Conservation (phyloP, 1,284 basidiomycete species). For the Tausonia pullulans region DNA sequence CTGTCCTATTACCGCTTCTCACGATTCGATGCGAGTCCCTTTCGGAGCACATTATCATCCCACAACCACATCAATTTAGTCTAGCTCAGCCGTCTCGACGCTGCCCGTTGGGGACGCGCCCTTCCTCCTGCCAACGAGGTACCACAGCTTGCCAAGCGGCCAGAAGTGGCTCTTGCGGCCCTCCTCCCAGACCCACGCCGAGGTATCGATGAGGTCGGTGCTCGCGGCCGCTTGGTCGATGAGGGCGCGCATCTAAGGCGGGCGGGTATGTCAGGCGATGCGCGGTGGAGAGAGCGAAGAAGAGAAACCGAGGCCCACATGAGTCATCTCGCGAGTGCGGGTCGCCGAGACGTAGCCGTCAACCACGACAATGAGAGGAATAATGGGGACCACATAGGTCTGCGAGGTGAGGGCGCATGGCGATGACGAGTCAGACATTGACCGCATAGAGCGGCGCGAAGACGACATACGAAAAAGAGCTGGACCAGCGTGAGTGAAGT, state of each 20-base stretch:
- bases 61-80: background rate
- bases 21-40: no score
- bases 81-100: background rate
- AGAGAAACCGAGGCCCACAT: constrained; percentile 5
- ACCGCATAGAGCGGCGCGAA: no score
- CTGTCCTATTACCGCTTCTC: background rate
- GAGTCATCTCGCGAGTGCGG: constrained; percentile 22
- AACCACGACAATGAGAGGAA: constrained; percentile 27
- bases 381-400: constrained; percentile 29
- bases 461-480: no score
- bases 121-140: background rate
- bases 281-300: background rate
- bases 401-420: no score
- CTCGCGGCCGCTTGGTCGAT: background rate
- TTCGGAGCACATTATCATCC: no score
- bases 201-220: constrained; percentile 15
- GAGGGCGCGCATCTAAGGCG: background rate
- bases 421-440: no score
- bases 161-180: constrained; percentile 24
- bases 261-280: background rate
- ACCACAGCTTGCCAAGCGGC: constrained; percentile 23
- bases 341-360: constrained; percentile 28
- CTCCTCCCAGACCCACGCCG: constrained; percentile 28
- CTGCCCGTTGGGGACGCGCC: background rate
- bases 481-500: constrained; percentile 17